Evolutionary conservation across 176 grass and related monocot species (phyloP).

Genomic region (Ensete glaucum): DNA sequence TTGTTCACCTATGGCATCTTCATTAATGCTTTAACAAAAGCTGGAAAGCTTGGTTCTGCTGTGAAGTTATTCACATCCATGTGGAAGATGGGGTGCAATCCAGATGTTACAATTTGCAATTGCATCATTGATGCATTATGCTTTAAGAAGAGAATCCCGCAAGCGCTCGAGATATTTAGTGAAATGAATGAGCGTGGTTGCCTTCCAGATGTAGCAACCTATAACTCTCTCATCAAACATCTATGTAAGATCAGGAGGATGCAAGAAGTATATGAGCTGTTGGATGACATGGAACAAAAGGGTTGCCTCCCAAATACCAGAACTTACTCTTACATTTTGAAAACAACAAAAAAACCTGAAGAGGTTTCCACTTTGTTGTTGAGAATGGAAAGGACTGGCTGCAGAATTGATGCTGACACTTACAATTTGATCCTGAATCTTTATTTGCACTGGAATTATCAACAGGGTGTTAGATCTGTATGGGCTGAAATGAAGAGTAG

Average conservation of each 20-base stretch:
- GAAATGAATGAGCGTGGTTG: conserved; percentile 57
- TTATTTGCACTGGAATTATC: conserved; percentile 45
- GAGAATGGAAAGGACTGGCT: conserved; percentile 54
- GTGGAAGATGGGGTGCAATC: conserved; percentile 53
- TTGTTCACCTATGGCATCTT: conserved; percentile 60
- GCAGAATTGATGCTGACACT: conserved; percentile 40
- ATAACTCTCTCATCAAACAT: conserved; percentile 66
- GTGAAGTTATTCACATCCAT: conserved; percentile 51
- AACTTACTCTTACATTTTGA: conserved; percentile 60
- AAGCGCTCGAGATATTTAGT: conserved; percentile 54
- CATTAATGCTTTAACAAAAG: conserved; percentile 53
- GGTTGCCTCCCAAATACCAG: conserved; percentile 40
- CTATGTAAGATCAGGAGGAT: conserved; percentile 56
- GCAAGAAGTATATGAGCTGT: conserved; percentile 49
- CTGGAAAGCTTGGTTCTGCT: conserved; percentile 37
- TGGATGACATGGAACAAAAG: conserved; percentile 56
- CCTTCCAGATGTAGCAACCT: conserved; percentile 47
- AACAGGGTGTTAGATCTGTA: conserved; percentile 33
- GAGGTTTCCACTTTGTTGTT: conserved; percentile 42
- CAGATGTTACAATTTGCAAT: conserved; percentile 57
- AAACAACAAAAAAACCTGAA: conserved; percentile 31
- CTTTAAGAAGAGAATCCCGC: conserved; percentile 68
- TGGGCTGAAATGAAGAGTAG: conserved; percentile 64
- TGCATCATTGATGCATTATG: conserved; percentile 68
- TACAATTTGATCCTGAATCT: conserved; percentile 68